phyloP scores from a whole-genome alignment of 2,329 filamentous ascomycete genomes.

The Neophaeococcomyces mojaviensis region DNA sequence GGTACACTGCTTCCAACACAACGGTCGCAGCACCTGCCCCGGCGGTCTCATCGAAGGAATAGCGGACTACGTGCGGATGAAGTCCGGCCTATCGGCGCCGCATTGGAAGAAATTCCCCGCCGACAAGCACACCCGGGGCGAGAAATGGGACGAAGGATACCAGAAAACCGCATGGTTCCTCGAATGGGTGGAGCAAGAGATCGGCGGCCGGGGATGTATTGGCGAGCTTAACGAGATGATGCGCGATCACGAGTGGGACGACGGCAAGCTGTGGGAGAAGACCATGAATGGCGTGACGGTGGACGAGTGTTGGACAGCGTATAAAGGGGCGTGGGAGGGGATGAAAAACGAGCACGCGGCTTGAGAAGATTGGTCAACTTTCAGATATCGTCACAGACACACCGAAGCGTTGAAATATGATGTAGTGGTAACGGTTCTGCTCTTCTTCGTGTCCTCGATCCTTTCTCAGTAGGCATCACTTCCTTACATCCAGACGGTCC shows the following conservation, averaged over 20 bases:
- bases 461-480: no score
- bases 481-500: no score
- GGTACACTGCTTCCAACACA: constrained; percentile 89
- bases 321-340: constrained; percentile 1
- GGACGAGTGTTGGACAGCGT: constrained; percentile 3
- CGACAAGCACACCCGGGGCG: constrained; percentile 38
- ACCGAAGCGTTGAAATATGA: no score
- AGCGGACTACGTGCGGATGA: constrained; percentile 84
- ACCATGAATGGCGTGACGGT: constrained; percentile 45
- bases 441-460: no score
- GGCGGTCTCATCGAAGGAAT: constrained; percentile 83
- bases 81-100: constrained; percentile 63
- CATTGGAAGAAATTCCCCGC: constrained; percentile 63
- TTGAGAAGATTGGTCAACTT: neutral
- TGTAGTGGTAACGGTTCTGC: no score
- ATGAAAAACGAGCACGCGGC: constrained; percentile 3
- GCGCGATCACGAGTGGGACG: constrained; percentile 55
- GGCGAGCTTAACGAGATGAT: constrained; percentile 60
- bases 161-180: constrained; percentile 88
- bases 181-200: constrained; percentile 68
- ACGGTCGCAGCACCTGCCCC: constrained; percentile 52
- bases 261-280: constrained; percentile 64
- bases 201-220: constrained; percentile 49
- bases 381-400: no score
- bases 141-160: constrained; percentile 82